Percentiles rank a stretch among this genome's conserved stretches.
phyloP scores from a whole-genome alignment of 106 monocot species.

The Dioscorea alata region DNA sequence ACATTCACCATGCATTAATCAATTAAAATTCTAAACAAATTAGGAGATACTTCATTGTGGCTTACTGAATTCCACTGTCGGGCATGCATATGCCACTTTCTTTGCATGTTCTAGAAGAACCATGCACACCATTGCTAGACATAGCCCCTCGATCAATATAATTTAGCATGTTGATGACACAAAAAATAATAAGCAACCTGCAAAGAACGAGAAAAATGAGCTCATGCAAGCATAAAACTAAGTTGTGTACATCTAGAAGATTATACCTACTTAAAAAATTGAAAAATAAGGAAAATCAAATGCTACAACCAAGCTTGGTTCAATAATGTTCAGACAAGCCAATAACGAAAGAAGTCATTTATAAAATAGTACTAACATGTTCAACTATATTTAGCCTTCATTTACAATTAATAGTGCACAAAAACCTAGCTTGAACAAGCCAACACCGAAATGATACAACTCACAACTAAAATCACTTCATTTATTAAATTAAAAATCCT shows the following conservation, averaged over 20 bases:
- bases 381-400: background rate
- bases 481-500: no score
- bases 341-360: background rate
- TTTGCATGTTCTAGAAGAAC: constrained; percentile 46
- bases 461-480: no score
- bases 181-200: constrained; percentile 94
- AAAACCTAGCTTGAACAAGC: background rate
- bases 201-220: constrained; percentile 2
- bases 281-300: no score
- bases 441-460: no score
- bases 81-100: constrained; percentile 64
- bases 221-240: background rate
- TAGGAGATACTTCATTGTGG: background rate
- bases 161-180: constrained; percentile 90
- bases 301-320: no score
- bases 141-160: constrained; percentile 92
- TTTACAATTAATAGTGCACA: background rate
- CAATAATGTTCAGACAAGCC: no score
- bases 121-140: constrained; percentile 98
- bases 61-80: constrained; percentile 97
- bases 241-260: background rate
- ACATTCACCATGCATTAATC: no score
- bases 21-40: background rate
- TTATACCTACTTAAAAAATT: background rate
- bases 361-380: background rate